A percentile compares a stretch with the other conserved stretches of the same genome.
Evolutionary conservation across 2,329 filamentous ascomycete genomes (phyloP).

Genomic region (Penicillium sp.): DNA sequence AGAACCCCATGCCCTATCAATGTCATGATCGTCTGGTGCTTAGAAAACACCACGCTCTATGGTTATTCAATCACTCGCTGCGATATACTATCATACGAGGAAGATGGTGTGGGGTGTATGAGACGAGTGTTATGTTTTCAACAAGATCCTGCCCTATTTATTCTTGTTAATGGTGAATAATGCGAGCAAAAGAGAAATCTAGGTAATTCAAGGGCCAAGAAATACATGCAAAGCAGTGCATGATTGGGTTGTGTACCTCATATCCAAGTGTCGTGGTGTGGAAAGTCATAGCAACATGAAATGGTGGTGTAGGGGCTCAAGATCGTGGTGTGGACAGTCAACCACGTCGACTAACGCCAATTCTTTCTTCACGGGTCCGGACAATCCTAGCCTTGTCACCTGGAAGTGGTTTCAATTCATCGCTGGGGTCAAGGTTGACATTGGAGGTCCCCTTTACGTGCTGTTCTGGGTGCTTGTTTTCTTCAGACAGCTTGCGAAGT

Average conservation of each 20-base stretch:
- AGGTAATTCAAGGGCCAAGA: background rate
- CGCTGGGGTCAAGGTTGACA: conserved; percentile 44
- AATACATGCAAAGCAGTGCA: background rate
- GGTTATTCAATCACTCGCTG: background rate
- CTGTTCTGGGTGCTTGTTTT: conserved; percentile 26
- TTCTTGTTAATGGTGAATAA: background rate
- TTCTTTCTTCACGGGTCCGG: conserved; percentile 46
- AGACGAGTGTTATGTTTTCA: background rate
- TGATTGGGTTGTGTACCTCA: background rate
- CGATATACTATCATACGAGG: background rate
- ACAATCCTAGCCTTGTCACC: conserved; percentile 50
- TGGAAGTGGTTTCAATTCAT: conserved; percentile 50
- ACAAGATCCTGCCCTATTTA: background rate
- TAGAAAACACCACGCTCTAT: background rate
- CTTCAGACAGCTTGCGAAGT: conserved; percentile 28
- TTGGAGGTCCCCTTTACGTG: conserved; percentile 22
- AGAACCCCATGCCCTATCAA: background rate
- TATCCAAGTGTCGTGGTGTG: background rate
- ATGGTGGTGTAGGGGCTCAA: background rate
- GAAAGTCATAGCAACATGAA: background rate
- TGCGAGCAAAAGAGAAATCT: background rate
- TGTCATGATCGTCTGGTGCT: background rate
- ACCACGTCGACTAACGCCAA: conserved; percentile 35
- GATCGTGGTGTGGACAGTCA: conserved; percentile 7
- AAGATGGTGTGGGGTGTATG: background rate